Evolutionary conservation across 306 rosid species (phyloP).

Genomic region (Gastrolobium villosum): DNA sequence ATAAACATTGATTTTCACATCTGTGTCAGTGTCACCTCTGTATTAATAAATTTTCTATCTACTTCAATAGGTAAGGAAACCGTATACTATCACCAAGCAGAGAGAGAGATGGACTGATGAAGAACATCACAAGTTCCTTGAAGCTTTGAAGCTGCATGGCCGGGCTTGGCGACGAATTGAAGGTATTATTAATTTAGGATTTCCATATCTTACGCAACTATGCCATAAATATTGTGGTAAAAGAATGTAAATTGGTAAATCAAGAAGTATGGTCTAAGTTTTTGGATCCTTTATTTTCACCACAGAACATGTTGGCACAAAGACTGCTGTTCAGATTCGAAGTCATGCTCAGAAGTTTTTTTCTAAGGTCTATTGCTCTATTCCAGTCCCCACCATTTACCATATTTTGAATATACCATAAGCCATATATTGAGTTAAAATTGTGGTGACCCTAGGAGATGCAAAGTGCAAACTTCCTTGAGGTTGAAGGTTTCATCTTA

Average conservation of each 20-base stretch:
- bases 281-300: slow-evolving; percentile 48
- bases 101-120: slow-evolving; percentile 93
- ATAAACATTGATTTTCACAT: slow-evolving; percentile 30
- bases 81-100: slow-evolving; percentile 86
- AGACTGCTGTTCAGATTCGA: slow-evolving; percentile 97
- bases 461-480: slow-evolving; percentile 40
- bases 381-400: slow-evolving; percentile 53
- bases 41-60: slow-evolving; percentile 34
- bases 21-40: neutral
- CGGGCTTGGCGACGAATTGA: slow-evolving; percentile 90
- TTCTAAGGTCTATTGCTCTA: slow-evolving; percentile 78
- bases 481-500: slow-evolving; percentile 39
- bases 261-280: slow-evolving; percentile 39
- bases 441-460: slow-evolving; percentile 45
- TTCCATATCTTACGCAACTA: slow-evolving; percentile 25
- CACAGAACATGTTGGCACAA: slow-evolving; percentile 87
- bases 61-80: slow-evolving; percentile 71
- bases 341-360: slow-evolving; percentile 98
- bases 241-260: slow-evolving; percentile 34
- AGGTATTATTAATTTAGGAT: slow-evolving; percentile 54
- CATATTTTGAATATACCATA: slow-evolving; percentile 45
- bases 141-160: slow-evolving; percentile 81
- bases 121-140: slow-evolving; percentile 85
- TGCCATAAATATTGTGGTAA: neutral
- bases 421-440: slow-evolving; percentile 36